Base-by-base conservation (phyloP, 345 rosid genomes). In the Aquilaria sinensis region DNA sequence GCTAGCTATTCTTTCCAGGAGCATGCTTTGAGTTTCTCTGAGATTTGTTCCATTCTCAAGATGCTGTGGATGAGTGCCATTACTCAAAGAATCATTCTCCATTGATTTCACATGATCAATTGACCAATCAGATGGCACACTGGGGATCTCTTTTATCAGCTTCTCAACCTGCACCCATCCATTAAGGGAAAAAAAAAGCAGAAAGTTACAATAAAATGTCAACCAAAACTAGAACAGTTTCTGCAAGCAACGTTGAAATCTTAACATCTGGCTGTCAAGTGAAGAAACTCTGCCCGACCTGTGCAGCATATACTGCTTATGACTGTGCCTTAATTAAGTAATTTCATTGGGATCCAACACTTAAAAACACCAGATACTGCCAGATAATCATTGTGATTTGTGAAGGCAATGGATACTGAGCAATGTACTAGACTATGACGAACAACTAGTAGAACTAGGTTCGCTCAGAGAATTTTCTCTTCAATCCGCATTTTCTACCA, bases 21-120 rank as follows among this genome's bases (percentile, higher is more conserved):
- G 90, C 96, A 90, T 89, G 85, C 96, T 90, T 75, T 91, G 96
- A 41, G 95, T 88, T 83, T 94, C 99, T 61, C 96, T 77, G 63
- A 89, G 66, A 77, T 81, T 91, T 6, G 85, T 76, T 64, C 96
- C 99, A 66, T 83, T 85, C 75, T 94, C 89, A 34, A 65, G 63
- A 47, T 72, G 79, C 55, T 67, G 88, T 61, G 72, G 60, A 57
- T 83, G 51, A 56, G 66, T 47, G 15, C 77, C 86, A 64, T 76
- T 78, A 72, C 68, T 81, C 64, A 52, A 48, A 56, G 77, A 72
- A 71, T 63, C 77, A 66, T 67, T 83, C 68, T 74, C 80, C 49
- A 67, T 37, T 51, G 72, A 57, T 81, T 58, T 79, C 52, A 57
- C 77, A 67, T 93, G 92, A 64, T 79, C 90, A 64, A 81, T 83